Evolutionary conservation across 108 stramenopile genomes (phyloP), one percentile per base, ranked within the genome.

Genomic region (Fragilariopsis cylindrus): DNA sequence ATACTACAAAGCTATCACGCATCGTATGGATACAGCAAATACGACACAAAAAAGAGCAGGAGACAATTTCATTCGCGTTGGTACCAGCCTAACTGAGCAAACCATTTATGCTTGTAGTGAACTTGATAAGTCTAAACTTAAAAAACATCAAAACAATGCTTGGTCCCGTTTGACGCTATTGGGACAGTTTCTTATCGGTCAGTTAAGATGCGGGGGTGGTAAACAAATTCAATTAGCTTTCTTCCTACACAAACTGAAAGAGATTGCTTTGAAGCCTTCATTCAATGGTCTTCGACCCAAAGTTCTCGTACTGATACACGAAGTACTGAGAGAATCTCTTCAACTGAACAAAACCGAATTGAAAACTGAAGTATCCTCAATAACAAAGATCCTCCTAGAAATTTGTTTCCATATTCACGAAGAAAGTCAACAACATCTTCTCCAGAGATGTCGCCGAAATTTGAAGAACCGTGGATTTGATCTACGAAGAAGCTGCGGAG

Each of bases 41-140:
- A 41, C 15, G 44, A 3, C 55, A 45, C 21, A 8, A 16, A 47
- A 4, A 11, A 0, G 3, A 46, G 46, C 64, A 52, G 78, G 72
- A 4, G 78, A 79, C 44, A 44, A 39, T 40, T 54, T 79, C 41
- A n/a, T 66, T 13, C 54, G 54, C 7, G 68, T 75, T 49, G 87
- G 89, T 11, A 90, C 85, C 18, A 88, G 84, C 49, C 48, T 86
- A 48, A 83, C 85, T 6, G 89, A 86, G 47, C 66, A 76, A 21
- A 60, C 88, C 4, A 75, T 90, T 44, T 18, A 82, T 21, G 57
- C 65, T 48, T 62, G 77, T 75, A 48, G 11, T 60, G 53, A 80
- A 68, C 65, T 79, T 5, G 66, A 72, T 9, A 69, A 67, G 5
- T 46, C 78, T 7, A 15, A 41, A 12, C 21, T 60, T 47, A 9